Evolutionary conservation across 257 asterid genomes (phyloP).

Genomic region (Ligustrum vulgare): DNA sequence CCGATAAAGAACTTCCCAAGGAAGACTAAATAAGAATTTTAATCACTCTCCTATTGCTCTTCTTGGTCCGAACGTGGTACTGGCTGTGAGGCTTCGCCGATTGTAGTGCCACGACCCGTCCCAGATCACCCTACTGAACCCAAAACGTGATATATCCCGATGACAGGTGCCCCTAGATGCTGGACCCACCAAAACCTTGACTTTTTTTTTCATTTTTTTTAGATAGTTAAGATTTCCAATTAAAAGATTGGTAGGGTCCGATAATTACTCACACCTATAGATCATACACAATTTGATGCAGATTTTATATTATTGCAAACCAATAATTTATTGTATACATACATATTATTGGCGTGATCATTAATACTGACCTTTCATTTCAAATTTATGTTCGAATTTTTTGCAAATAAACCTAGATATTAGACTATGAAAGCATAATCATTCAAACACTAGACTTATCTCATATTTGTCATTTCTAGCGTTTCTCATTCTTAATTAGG

Average conservation of each 20-base stretch:
- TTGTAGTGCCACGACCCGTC: too few relatives aligned
- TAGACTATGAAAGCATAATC: neutral
- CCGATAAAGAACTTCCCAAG: too few relatives aligned
- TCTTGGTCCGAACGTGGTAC: too few relatives aligned
- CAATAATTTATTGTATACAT: neutral
- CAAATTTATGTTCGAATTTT: neutral
- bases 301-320: too few relatives aligned
- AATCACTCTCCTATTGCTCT: too few relatives aligned
- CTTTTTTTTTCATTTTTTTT: too few relatives aligned
- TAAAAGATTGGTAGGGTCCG: neutral
- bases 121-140: too few relatives aligned
- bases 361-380: neutral
- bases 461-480: neutral
- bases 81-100: too few relatives aligned
- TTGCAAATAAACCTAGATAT: constrained; percentile 10
- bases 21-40: too few relatives aligned
- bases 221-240: neutral
- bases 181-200: too few relatives aligned
- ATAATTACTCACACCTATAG: neutral
- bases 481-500: neutral
- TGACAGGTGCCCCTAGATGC: too few relatives aligned
- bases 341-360: neutral
- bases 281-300: neutral
- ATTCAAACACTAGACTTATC: neutral
- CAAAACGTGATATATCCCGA: too few relatives aligned